phyloP scores from a whole-genome alignment of 1,139 yeast genomes.

The Candida anutae region DNA sequence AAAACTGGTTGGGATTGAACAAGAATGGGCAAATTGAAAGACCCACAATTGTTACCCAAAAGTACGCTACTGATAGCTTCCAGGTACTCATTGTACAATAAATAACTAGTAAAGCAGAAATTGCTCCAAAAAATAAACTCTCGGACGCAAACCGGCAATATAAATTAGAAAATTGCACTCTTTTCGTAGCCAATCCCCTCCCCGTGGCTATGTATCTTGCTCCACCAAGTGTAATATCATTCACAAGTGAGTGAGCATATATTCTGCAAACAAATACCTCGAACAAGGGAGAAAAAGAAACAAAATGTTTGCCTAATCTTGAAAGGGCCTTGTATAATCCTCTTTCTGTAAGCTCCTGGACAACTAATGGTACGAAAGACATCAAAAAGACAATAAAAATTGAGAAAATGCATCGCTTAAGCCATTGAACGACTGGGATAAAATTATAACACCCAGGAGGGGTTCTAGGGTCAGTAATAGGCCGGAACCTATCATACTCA shows the following conservation, averaged over 20 bases:
- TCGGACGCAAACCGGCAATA: conserved; percentile 42
- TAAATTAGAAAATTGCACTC: conserved; percentile 35
- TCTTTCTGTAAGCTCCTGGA: conserved; percentile 45
- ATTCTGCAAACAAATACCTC: conserved; percentile 48
- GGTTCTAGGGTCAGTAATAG: conserved; percentile 38
- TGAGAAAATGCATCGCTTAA: conserved; percentile 40
- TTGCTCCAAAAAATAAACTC: conserved; percentile 38
- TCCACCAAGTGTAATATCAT: conserved; percentile 44
- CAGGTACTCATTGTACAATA: conserved; percentile 42
- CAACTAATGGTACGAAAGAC: conserved; percentile 42
- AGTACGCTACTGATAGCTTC: conserved; percentile 37
- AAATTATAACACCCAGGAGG: conserved; percentile 43
- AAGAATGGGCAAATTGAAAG: conserved; percentile 41
- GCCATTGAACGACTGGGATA: conserved; percentile 44
- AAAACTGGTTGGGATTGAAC: conserved; percentile 46
- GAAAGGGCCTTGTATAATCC: conserved; percentile 40
- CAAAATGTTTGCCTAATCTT: conserved; percentile 39
- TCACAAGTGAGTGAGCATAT: conserved; percentile 41
- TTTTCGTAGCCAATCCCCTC: conserved; percentile 45
- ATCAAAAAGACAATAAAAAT: conserved; percentile 43
- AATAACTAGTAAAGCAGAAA: conserved; percentile 29
- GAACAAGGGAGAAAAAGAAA: conserved; percentile 45
- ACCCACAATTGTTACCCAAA: conserved; percentile 42
- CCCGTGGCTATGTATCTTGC: conserved; percentile 51
- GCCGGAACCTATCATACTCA: conserved; percentile 35